Percentiles rank a stretch among this genome's conserved stretches.
Evolutionary conservation across 495 filamentous ascomycete species (phyloP).

Genomic region (Penicillium coffeae): DNA sequence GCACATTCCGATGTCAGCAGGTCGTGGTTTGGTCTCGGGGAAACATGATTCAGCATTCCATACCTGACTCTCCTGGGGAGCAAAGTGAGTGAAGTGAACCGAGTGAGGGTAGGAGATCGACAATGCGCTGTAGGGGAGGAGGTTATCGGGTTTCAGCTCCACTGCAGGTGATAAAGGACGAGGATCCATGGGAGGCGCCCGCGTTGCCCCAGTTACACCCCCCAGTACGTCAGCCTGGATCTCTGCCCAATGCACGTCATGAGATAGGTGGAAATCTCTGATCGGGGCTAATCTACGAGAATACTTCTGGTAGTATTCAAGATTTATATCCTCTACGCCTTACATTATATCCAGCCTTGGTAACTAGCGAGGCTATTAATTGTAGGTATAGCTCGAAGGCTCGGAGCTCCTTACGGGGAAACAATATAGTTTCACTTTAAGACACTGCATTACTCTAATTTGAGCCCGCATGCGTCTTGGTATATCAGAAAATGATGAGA

Average conservation of each 20-base stretch:
- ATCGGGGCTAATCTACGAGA: no score
- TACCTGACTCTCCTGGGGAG: not conserved
- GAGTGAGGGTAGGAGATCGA: slow-evolving; percentile 7
- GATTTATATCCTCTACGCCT: no score
- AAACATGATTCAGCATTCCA: slow-evolving; percentile 5
- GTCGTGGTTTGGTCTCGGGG: slow-evolving; percentile 1
- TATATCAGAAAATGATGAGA: no score
- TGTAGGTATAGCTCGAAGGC: no score
- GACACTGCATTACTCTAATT: no score
- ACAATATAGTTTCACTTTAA: no score
- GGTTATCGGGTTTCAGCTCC: slow-evolving; percentile 18
- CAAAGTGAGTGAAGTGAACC: not conserved
- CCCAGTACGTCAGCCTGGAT: not conserved
- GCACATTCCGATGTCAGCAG: slow-evolving; percentile 22
- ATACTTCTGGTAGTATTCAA: no score
- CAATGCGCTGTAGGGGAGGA: slow-evolving; percentile 13
- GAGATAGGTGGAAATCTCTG: no score
- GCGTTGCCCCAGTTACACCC: slow-evolving; percentile 24
- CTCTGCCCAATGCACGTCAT: not conserved
- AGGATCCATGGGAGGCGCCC: slow-evolving; percentile 1
- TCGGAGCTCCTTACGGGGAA: no score
- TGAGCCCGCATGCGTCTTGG: no score
- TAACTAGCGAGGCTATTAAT: no score
- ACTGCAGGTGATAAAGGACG: slow-evolving; percentile 6
- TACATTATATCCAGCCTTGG: no score